A percentile compares a stretch with the other conserved stretches of the same genome.
Evolutionary conservation across 352 stramenopile species (phyloP).

Genomic region (Globisporangium perplexum): DNA sequence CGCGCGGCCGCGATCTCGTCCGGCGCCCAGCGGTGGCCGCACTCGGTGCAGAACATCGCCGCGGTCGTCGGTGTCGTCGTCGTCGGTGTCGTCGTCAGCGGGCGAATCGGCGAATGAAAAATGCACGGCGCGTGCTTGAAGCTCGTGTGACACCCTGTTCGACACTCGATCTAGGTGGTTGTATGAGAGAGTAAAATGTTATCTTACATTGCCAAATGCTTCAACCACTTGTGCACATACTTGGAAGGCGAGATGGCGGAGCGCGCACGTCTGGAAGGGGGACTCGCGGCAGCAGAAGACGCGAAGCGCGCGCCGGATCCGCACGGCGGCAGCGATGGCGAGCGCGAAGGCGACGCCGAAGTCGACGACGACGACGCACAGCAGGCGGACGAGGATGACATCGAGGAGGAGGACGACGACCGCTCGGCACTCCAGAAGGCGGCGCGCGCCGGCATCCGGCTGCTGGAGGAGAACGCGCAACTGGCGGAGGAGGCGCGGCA

Average conservation of each 20-base stretch:
- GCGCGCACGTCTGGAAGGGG: neutral
- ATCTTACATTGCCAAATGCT: neutral
- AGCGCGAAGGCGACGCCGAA: neutral
- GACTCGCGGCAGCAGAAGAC: neutral
- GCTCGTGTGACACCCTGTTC: too few species aligned
- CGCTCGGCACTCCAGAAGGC: slow-evolving; percentile 49
- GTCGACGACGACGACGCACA: neutral
- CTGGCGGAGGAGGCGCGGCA: slow-evolving; percentile 50
- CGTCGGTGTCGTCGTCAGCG: neutral
- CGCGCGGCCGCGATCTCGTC: slow-evolving; percentile 74
- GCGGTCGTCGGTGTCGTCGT: neutral
- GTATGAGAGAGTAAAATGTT: neutral
- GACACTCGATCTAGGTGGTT: neutral
- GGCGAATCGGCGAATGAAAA: neutral
- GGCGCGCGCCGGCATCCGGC: slow-evolving; percentile 53
- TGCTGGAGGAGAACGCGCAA: slow-evolving; percentile 68
- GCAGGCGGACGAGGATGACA: slow-evolving; percentile 15
- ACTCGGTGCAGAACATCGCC: slow-evolving; percentile 81
- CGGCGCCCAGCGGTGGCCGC: slow-evolving; percentile 69
- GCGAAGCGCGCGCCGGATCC: neutral
- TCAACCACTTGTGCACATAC: neutral
- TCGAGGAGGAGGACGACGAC: slow-evolving; percentile 22
- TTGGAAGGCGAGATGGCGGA: neutral
- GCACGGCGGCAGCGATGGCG: too few species aligned
- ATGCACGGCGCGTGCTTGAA: too few species aligned